A percentile compares a stretch with the other conserved stretches of the same genome.
Conservation (phyloP, 768 basidiomycete genomes). For the Hygrophorus russula region DNA sequence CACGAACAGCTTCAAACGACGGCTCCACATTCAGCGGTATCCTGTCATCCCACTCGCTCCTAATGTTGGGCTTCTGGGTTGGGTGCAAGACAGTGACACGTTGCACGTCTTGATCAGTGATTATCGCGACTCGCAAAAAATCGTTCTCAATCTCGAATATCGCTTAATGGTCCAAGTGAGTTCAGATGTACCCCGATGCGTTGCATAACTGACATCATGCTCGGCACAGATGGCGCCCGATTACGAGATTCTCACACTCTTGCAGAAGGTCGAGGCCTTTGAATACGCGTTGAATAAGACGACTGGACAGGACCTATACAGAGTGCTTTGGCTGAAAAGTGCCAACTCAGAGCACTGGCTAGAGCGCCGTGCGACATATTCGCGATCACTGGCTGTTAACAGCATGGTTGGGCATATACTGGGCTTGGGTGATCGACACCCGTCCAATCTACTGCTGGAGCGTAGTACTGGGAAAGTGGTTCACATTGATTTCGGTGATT, state of each 20-base stretch:
- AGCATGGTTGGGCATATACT: slow-evolving; percentile 99
- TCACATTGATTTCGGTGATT: slow-evolving; percentile 96
- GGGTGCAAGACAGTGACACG: slow-evolving; percentile 94
- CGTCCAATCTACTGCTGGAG: slow-evolving; percentile 88
- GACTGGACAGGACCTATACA: slow-evolving; percentile 94
- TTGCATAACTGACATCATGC: slow-evolving; percentile 1
- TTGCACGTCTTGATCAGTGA: slow-evolving; percentile 93
- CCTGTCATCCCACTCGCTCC: slow-evolving; percentile 93
- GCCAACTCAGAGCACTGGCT: slow-evolving; percentile 95
- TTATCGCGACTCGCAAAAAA: slow-evolving; percentile 92
- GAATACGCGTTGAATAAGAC: slow-evolving; percentile 98
- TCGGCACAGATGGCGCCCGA: slow-evolving; percentile 88
- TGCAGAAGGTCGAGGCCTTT: slow-evolving; percentile 99
- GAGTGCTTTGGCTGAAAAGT: slow-evolving; percentile 94
- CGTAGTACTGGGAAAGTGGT: slow-evolving; percentile 90
- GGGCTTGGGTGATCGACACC: slow-evolving; percentile 93
- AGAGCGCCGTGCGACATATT: slow-evolving; percentile 91
- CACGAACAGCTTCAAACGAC: slow-evolving; percentile 90
- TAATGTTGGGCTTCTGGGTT: slow-evolving; percentile 87
- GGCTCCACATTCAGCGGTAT: slow-evolving; percentile 87
- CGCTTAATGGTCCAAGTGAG: slow-evolving; percentile 93
- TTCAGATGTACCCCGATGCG: neutral
- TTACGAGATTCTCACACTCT: slow-evolving; percentile 85
- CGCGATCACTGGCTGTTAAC: slow-evolving; percentile 89
- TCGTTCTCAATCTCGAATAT: slow-evolving; percentile 94